Evolutionary conservation across 768 basidiomycete genomes (phyloP).

Genomic region (Suillus lakei): DNA sequence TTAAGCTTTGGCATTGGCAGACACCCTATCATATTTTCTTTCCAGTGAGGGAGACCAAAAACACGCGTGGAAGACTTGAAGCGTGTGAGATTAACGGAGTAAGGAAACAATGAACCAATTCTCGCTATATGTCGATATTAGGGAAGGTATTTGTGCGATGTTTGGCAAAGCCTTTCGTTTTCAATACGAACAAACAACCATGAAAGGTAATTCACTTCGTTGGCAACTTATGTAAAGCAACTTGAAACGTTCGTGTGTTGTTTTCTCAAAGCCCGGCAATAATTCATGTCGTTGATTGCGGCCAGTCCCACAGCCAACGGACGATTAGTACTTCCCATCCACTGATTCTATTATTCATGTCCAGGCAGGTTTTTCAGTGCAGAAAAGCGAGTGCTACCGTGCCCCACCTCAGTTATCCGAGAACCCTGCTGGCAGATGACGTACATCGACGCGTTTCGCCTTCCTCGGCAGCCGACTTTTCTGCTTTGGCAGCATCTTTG

Average conservation of each 20-base stretch:
- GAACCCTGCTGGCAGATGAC: no score
- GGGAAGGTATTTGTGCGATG: background rate
- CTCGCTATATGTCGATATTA: no score
- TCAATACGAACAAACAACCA: background rate
- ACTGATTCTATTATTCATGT: background rate
- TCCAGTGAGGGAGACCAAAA: background rate
- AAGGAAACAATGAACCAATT: background rate
- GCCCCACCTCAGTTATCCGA: no score
- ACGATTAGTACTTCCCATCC: background rate
- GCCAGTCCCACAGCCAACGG: background rate
- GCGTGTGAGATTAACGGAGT: no score
- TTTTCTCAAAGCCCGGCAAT: background rate
- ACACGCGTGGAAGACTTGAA: background rate
- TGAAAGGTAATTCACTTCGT: background rate
- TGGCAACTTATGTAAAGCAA: no score
- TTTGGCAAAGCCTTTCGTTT: background rate
- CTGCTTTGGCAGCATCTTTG: no score
- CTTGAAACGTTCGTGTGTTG: no score
- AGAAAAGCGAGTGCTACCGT: no score
- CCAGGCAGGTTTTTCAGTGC: background rate
- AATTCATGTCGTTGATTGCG: background rate
- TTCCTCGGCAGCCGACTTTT: no score
- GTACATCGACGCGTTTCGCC: no score
- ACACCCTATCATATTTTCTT: constrained; percentile 9
- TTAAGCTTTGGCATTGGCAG: background rate